Base-by-base conservation (phyloP, 345 rosid species). In the Gynandropsis gynandra region DNA sequence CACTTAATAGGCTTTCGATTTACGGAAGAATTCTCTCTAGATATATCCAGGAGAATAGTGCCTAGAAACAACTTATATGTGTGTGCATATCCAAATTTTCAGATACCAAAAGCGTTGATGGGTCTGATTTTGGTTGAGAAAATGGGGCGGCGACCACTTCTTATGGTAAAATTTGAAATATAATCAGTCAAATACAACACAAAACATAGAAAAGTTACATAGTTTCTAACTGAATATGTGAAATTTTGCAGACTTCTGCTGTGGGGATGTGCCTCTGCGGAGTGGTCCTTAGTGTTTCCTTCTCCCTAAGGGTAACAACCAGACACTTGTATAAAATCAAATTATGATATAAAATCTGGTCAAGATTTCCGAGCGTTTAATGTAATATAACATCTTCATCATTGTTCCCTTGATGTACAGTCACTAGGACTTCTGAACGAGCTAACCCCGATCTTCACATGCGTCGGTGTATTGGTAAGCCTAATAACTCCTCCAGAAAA, bases 251-350 rank as follows among this genome's bases (percentile, higher is more conserved):
- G 83, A 70, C 63, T 47, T 82, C 92, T 47, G 71, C 75, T 15
- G 18, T 50, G 46, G 87, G 83, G 55, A 19, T 66, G 69, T 70
- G 70, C 68, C 43, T 73, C 1, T 63, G 58, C 56, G 24, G 55
- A 15, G 59, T 66, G 50, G 58, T 82, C 13, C 38, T 67, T 0
- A 80, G 78, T 29, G 45, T 80, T 1, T 52, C 83, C 49, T 86
- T 82, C 62, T 53, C 55, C 46, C 34, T 81, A 2, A 61, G 81
- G 93, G 96, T 81, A 66, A 10, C 1, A n/a, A 18, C 27, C 35
- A 35, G 15, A 33, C 24, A 31, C 50, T 8, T 1, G 1, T 12
- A 17, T 5, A 12, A 7, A 16, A 7, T 3, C 16, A 47, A 43
- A 4, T n/a, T 37, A 10, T 5, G 33, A 16, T 21, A 17, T 4